Conservation (phyloP, 2,329 filamentous ascomycete species). For the Fusarium mangiferae region DNA sequence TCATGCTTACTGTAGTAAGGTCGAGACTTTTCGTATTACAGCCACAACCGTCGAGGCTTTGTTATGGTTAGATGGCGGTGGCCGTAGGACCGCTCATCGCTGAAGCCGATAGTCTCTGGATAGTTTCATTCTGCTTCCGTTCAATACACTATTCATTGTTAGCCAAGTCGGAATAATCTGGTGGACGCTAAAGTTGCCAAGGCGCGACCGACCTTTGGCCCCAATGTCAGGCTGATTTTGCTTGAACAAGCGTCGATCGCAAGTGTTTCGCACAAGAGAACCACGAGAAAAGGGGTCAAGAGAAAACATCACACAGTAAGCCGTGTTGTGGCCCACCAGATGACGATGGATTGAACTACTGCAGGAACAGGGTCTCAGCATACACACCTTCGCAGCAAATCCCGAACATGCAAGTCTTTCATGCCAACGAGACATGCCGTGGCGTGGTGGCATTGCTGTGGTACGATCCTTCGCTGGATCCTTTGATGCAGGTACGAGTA, state of each 20-base stretch:
- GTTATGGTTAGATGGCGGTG: conserved; percentile 1
- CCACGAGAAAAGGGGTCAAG: conserved; percentile 24
- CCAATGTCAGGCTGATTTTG: conserved; percentile 15
- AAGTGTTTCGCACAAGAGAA: conserved; percentile 1
- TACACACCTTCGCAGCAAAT: conserved; percentile 28
- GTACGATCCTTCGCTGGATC: conserved; percentile 31
- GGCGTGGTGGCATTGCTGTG: conserved; percentile 20
- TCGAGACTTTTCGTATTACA: conserved; percentile 22
- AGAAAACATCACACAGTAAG: conserved; percentile 18
- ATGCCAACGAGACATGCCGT: conserved; percentile 24
- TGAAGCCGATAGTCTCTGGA: conserved; percentile 18
- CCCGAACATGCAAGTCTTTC: conserved; percentile 15
- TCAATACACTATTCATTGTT: background rate
- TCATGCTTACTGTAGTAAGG: conserved; percentile 1
- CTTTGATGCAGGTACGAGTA: conserved; percentile 5
- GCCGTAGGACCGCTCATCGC: background rate
- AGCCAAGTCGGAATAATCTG: background rate
- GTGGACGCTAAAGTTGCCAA: conserved; percentile 20
- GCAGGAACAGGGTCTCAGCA: conserved; percentile 43
- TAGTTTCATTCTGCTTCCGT: background rate
- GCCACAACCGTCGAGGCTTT: conserved; percentile 36
- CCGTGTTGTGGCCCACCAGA: conserved; percentile 34
- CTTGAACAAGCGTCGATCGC: conserved; percentile 21
- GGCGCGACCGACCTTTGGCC: conserved; percentile 14
- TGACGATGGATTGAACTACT: conserved; percentile 43